phyloP scores from a whole-genome alignment of 768 basidiomycete species.

The Hypholoma sublateritium region DNA sequence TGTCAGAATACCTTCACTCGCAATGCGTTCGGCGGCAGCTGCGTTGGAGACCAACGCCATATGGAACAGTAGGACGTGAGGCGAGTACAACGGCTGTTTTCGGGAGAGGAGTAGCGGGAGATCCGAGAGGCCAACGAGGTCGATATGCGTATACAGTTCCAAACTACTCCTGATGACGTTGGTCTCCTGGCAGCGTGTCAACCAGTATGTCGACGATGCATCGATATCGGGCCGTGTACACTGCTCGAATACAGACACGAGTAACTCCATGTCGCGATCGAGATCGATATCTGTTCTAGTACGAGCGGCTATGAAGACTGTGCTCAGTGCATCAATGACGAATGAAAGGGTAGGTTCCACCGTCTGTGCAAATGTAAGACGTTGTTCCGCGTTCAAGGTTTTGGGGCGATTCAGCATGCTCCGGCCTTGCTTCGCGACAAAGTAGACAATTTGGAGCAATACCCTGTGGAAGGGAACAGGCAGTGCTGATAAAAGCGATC shows the following conservation, averaged over 20 bases:
- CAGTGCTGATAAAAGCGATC: slow-evolving; percentile 66
- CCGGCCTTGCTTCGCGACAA: slow-evolving; percentile 66
- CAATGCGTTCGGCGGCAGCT: slow-evolving; percentile 80
- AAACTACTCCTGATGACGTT: slow-evolving; percentile 77
- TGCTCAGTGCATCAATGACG: slow-evolving; percentile 64
- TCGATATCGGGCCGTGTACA: slow-evolving; percentile 70
- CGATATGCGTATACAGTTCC: slow-evolving; percentile 66
- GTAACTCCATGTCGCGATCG: slow-evolving; percentile 78
- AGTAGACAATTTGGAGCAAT: slow-evolving; percentile 79
- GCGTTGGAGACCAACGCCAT: slow-evolving; percentile 78
- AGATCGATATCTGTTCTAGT: slow-evolving; percentile 58
- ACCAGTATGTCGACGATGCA: slow-evolving; percentile 72
- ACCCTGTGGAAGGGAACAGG: slow-evolving; percentile 76
- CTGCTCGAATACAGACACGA: slow-evolving; percentile 83
- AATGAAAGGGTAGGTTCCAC: slow-evolving; percentile 64
- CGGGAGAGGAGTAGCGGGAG: slow-evolving; percentile 58
- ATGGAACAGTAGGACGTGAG: slow-evolving; percentile 83
- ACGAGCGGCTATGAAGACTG: slow-evolving; percentile 66
- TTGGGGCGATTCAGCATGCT: slow-evolving; percentile 49
- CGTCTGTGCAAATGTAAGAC: slow-evolving; percentile 55
- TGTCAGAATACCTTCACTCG: slow-evolving; percentile 76
- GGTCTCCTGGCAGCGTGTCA: slow-evolving; percentile 76
- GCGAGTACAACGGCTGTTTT: slow-evolving; percentile 69
- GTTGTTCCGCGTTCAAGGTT: slow-evolving; percentile 56
- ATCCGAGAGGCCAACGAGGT: slow-evolving; percentile 71